phyloP scores from a whole-genome alignment of 148 eudicot species.

The Fagopyrum homotropicum region DNA sequence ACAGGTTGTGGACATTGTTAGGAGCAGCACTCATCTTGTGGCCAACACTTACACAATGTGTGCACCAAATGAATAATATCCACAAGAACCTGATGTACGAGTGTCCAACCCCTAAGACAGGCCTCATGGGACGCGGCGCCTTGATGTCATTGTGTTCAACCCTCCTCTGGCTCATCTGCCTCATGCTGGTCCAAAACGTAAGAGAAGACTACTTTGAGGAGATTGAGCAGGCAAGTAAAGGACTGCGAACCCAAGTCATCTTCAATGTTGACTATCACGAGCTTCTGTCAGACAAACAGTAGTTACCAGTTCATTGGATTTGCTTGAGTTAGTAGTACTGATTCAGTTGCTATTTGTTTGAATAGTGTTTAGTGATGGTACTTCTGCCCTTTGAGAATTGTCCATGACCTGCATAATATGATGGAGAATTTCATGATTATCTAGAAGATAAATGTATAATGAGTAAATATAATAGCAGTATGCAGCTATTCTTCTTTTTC shows the following conservation, averaged over 20 bases:
- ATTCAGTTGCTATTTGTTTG: neutral
- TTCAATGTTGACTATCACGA: slow-evolving; percentile 20
- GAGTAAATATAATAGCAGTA: too few species aligned
- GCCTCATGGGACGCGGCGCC: slow-evolving; percentile 89
- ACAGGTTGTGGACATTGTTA: slow-evolving; percentile 57
- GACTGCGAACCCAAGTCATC: slow-evolving; percentile 19
- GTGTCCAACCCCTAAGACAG: slow-evolving; percentile 96
- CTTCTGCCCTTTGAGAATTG: slow-evolving; percentile 85
- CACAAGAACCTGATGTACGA: slow-evolving; percentile 39
- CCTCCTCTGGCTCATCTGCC: slow-evolving; percentile 82
- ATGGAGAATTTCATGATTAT: neutral
- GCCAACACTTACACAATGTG: slow-evolving; percentile 78
- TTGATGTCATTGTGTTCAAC: slow-evolving; percentile 69
- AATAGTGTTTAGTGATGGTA: slow-evolving; percentile 59
- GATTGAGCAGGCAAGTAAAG: slow-evolving; percentile 30
- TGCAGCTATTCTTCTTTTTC: neutral
- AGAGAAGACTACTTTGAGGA: slow-evolving; percentile 83
- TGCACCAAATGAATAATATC: slow-evolving; percentile 42
- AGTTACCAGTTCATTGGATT: neutral
- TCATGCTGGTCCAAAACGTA: slow-evolving; percentile 71
- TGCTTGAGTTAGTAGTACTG: neutral
- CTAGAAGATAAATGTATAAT: neutral
- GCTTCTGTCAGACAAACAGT: slow-evolving; percentile 4
- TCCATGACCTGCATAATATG: slow-evolving; percentile 66
- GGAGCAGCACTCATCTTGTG: slow-evolving; percentile 65